phyloP scores from a whole-genome alignment of 495 filamentous ascomycete species.

The Penicillium simplicissimum region DNA sequence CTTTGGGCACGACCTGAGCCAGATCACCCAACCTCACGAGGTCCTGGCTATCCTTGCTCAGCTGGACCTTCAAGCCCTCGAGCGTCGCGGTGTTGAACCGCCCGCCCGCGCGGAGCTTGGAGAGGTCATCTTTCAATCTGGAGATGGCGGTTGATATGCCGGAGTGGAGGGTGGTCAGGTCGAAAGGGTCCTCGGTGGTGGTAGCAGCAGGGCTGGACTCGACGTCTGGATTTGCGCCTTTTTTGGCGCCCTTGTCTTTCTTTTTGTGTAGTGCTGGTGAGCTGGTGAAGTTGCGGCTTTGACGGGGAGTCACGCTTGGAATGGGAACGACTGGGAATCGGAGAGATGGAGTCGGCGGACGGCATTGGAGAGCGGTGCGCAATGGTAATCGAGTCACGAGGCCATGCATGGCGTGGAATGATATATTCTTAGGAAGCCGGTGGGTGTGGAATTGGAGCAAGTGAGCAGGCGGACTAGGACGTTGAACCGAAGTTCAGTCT shows the following conservation, averaged over 20 bases:
- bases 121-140: conserved; percentile 61
- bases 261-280: conserved; percentile 39
- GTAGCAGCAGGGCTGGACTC: conserved; percentile 18
- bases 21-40: conserved; percentile 63
- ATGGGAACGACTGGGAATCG: not conserved
- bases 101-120: conserved; percentile 64
- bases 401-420: conserved; percentile 19
- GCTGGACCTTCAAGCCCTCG: conserved; percentile 62
- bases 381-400: conserved; percentile 15
- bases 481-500: not conserved
- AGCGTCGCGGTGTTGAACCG: conserved; percentile 68
- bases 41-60: conserved; percentile 54
- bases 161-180: conserved; percentile 63
- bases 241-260: conserved; percentile 37
- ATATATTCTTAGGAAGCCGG: not conserved
- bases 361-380: not conserved
- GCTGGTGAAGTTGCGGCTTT: conserved; percentile 26
- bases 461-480: not conserved
- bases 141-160: conserved; percentile 58
- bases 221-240: conserved; percentile 14
- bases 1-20: conserved; percentile 73
- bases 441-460: not conserved
- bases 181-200: conserved; percentile 58
- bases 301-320: not conserved
- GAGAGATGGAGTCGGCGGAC: not conserved